Base-by-base conservation (phyloP, 163 green algal species). In the Scenedesmus sp. region DNA sequence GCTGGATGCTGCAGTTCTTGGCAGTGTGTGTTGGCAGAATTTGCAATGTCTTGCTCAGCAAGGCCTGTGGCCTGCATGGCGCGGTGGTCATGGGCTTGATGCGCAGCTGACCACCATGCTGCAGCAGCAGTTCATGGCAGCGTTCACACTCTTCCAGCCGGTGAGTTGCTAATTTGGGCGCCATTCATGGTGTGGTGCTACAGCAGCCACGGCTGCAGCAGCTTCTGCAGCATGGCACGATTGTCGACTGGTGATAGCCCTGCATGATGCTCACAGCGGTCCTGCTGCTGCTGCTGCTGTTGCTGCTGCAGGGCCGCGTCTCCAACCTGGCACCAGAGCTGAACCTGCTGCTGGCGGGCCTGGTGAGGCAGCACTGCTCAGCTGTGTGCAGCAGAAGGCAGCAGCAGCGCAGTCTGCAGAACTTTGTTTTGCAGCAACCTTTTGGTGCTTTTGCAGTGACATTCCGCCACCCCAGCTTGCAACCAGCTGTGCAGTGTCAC, bases 41-140 rank as follows among this genome's bases (percentile, higher is more conserved):
- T 46, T 46, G 34, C 34, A 46, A 46, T 46, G 34, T 46, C 34
- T 46, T 46, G 34, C 34, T 46, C 34, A 46, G 34, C 34, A 46
- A 46, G 34, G 34, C 34, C 34, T 46, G 34, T 46, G 34, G 34
- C 34, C 34, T 46, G 34, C 34, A 46, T 46, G 34, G 34, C 34
- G 34, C 34, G 84, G 10, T 91, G 96, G 0, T 90, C 99, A 62
- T 46, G 34, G 34, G 34, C 34, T 46, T 46, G 98, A 99, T 70
- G 93, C 92, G 1, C 97, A 99, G 94, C 96, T 99, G 55, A 90
- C 90, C 9, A 88, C 79, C 10, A 96, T 99, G 94, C 94, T 99
- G 83, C 90, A 92, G 15, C 96, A 98, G 86, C 97, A 99, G 94
- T 96, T 98, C 81, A 92, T 95, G 84, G 79, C 67, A 5, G 90